These are phyloP conservation scores for Phytophthora pistaciae DNA, from an alignment of 352 stramenopile species.

Conservation along the genomic window DNA sequence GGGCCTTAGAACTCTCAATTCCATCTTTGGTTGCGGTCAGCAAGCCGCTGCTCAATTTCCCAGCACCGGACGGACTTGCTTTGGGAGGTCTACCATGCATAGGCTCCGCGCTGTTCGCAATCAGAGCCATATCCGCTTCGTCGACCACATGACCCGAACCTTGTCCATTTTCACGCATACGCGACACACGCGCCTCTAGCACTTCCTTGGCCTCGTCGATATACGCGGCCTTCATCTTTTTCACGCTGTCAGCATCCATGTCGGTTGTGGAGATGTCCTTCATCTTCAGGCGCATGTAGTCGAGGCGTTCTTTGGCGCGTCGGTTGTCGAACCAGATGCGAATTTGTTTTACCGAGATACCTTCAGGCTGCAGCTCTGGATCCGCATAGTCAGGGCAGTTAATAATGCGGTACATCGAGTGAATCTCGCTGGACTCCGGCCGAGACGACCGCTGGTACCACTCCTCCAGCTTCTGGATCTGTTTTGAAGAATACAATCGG, in stretches of 20 bases:
- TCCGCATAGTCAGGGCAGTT: conserved; percentile 87
- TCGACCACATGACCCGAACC: conserved; percentile 80
- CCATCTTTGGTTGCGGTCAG: conserved; percentile 25
- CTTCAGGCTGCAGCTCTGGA: conserved; percentile 84
- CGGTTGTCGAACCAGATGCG: conserved; percentile 92
- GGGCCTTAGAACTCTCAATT: conserved; percentile 22
- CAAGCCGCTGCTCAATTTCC: conserved; percentile 33
- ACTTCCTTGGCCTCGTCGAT: conserved; percentile 92
- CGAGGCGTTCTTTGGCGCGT: conserved; percentile 82
- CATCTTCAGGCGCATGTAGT: conserved; percentile 93
- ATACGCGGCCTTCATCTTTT: conserved; percentile 90
- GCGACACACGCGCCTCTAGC: conserved; percentile 82
- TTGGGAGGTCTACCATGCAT: conserved; percentile 53
- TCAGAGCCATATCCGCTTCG: conserved; percentile 76
- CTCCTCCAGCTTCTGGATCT: conserved; percentile 91
- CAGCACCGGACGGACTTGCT: conserved; percentile 31
- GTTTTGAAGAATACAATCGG: conserved; percentile 86
- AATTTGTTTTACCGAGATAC: conserved; percentile 90
- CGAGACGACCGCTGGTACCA: conserved; percentile 89
- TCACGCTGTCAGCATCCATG: conserved; percentile 87
- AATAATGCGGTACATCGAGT: conserved; percentile 92
- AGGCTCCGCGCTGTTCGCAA: conserved; percentile 53
- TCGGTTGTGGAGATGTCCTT: conserved; percentile 87
- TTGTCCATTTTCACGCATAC: conserved; percentile 81
- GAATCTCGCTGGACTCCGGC: conserved; percentile 86